Conservation (phyloP, 176 grass and related monocot species). For the Eleusine indica region DNA sequence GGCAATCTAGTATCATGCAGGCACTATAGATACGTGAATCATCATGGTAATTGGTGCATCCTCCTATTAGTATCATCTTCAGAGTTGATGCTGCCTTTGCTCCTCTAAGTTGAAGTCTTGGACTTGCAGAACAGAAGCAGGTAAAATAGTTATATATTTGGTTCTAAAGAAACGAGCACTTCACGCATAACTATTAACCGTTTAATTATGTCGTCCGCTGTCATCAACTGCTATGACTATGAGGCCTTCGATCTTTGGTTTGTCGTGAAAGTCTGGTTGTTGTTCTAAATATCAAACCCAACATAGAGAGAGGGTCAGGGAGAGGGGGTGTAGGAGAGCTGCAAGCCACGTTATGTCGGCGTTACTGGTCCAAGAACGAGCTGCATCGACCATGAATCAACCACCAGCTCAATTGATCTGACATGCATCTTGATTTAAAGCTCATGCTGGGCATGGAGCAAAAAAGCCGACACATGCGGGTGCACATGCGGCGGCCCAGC, state of each 20-base stretch:
- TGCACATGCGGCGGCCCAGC: conserved; percentile 41
- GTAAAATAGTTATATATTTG: neutral
- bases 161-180: too few relatives aligned
- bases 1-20: conserved; percentile 7
- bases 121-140: neutral
- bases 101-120: neutral
- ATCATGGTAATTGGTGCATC: conserved; percentile 22
- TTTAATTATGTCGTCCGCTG: neutral
- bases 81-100: neutral
- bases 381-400: neutral
- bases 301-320: neutral
- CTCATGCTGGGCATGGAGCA: neutral
- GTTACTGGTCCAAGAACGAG: neutral
- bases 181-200: too few relatives aligned
- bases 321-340: neutral
- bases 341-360: neutral
- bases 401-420: conserved; percentile 3
- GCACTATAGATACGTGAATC: neutral
- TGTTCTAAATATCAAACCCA: neutral
- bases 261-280: neutral
- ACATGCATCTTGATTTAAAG: neutral
- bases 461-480: conserved; percentile 21
- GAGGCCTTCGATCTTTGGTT: neutral
- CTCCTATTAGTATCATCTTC: conserved; percentile 9
- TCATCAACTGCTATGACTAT: neutral